These are phyloP conservation scores for Fusarium begoniae DNA, from an alignment of 2,329 filamentous ascomycete genomes.

Conservation along the genomic window DNA sequence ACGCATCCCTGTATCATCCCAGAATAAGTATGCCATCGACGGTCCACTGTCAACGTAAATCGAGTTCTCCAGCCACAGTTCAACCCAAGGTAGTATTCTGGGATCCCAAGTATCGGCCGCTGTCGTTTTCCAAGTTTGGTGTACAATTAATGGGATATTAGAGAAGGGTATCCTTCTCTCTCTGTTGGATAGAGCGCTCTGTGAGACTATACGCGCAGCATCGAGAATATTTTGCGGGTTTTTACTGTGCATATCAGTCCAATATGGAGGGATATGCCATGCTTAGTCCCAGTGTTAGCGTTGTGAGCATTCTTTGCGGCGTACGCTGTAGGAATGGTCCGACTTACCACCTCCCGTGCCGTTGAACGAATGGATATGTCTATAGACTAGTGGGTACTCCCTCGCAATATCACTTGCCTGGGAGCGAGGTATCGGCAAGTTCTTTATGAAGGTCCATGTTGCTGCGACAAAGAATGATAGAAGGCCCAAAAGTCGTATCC, in stretches of 20 bases:
- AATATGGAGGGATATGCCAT: background rate
- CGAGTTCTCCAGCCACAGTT: background rate
- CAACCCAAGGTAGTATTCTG: background rate
- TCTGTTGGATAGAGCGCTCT: background rate
- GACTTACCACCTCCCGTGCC: background rate
- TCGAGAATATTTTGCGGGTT: background rate
- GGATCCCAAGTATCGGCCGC: background rate
- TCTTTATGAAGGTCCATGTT: background rate
- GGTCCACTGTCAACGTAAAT: background rate
- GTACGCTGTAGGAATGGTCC: background rate
- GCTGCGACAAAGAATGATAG: background rate
- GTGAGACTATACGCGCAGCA: background rate
- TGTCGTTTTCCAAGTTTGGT: background rate
- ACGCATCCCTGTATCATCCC: conserved; percentile 1
- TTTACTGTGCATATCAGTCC: background rate
- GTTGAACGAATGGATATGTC: background rate
- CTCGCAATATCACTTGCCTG: background rate
- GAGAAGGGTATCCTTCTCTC: background rate
- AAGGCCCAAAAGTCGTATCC: background rate
- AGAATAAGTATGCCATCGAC: background rate
- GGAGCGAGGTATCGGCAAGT: accelerated
- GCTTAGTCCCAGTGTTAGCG: background rate
- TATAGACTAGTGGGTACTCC: background rate
- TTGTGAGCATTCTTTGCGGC: background rate
- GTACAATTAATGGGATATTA: background rate